Conservation (phyloP, 164 flowering plant species). For the Magnolia changhungtana region DNA sequence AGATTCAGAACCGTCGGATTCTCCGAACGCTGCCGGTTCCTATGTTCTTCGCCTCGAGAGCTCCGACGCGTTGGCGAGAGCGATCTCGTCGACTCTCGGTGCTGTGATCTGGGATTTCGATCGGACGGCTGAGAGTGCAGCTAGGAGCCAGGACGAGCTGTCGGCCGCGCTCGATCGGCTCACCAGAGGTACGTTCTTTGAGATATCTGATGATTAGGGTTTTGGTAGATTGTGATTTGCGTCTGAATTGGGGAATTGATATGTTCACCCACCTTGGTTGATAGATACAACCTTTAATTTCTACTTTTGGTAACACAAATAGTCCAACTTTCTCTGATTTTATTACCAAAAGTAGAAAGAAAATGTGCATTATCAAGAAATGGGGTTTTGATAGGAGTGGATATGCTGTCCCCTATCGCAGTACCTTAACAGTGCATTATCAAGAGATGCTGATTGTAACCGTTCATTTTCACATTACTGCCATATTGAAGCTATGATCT, state of each 20-base stretch:
- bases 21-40: neutral
- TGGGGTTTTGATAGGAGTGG: too few species aligned
- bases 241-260: neutral
- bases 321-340: neutral
- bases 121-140: constrained; percentile 43
- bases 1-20: constrained; percentile 4
- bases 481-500: too few species aligned
- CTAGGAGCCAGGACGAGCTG: constrained; percentile 54
- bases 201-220: neutral
- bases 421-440: too few species aligned
- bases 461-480: too few species aligned
- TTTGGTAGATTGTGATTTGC: neutral
- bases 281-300: neutral
- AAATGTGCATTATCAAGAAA: too few species aligned
- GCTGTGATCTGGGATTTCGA: constrained; percentile 57
- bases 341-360: too few species aligned
- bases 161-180: constrained; percentile 58
- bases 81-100: constrained; percentile 45
- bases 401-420: too few species aligned
- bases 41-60: neutral
- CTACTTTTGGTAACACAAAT: neutral
- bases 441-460: too few species aligned
- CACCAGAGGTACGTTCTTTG: constrained; percentile 36
- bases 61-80: constrained; percentile 39
- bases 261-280: neutral